Base-by-base conservation (phyloP, 306 rosid species). In the Castanea mollissima region DNA sequence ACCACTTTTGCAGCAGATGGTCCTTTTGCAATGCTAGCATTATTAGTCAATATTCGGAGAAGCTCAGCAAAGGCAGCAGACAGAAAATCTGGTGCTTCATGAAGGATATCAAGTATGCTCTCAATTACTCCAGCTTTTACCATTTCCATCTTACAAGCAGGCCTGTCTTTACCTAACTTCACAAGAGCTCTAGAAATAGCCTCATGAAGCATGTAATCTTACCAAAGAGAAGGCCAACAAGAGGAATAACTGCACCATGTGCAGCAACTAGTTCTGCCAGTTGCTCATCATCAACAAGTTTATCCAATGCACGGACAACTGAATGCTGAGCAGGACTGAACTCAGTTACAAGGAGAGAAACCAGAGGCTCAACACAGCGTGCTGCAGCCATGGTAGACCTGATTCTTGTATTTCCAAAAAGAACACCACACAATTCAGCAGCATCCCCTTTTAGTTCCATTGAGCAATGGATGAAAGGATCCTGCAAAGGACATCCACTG, bases 91-190 rank as follows among this genome's bases (percentile, higher is more conserved):
- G 99, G 99, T 70, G 99, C 97, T 71, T 91, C 98, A 20, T 85
- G 87, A 75, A 96, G 90, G 80, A 93, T 86, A 78, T 91, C 88
- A 41, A 96, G 97, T 79, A 89, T 49, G 78, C 98, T 96, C 81
- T 93, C 99, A 81, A 91, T 90, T 59, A 91, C 97, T 72, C 97
- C 94, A 81, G 98, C 93, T 89, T 96, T 96, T 75, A 96, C 98
- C 98, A 96, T 96, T 87, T 96, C 99, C 92, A 90, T 79, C 85
- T 96, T 96, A 82, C 99, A 93, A 75, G 92, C 94, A 83, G 98
- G 99, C 81, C 98, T 88, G 80, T 96, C 99, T 90, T 96, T 93
- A 76, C 94, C 98, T 78, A 96, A 86, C 85, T 96, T 96, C 81
- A 96, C 96, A 71, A 96, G 91, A 82, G 94, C 96, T 83, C 97